Conservation (phyloP, 1,284 basidiomycete genomes). For the Trichosporon ovoides region DNA sequence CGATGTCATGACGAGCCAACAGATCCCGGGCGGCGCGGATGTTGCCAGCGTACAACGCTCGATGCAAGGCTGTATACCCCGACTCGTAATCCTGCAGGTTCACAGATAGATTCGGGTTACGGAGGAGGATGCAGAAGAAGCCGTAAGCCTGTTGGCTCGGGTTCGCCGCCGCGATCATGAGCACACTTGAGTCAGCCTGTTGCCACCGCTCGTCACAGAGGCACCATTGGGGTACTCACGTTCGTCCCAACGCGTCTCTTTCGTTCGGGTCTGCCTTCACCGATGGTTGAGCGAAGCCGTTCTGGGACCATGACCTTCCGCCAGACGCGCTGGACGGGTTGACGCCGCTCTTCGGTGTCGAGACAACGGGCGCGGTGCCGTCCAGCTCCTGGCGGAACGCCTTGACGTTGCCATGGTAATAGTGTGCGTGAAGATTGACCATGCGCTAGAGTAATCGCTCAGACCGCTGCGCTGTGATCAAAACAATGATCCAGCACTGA, state of each 20-base stretch:
- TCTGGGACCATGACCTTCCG: constrained; percentile 62
- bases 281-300: constrained; percentile 49
- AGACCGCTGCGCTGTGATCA: constrained; percentile 9
- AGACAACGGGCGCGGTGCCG: constrained; percentile 43
- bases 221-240: constrained; percentile 54
- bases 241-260: constrained; percentile 39
- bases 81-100: constrained; percentile 79
- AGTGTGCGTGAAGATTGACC: constrained; percentile 68
- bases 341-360: constrained; percentile 35
- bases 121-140: constrained; percentile 74
- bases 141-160: constrained; percentile 62
- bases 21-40: constrained; percentile 70
- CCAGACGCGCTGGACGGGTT: constrained; percentile 43
- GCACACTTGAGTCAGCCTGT: constrained; percentile 56
- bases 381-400: constrained; percentile 77
- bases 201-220: constrained; percentile 53
- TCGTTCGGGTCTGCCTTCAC: constrained; percentile 47
- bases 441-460: constrained; percentile 30
- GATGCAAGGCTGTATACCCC: constrained; percentile 87
- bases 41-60: constrained; percentile 84
- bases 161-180: constrained; percentile 72
- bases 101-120: constrained; percentile 68
- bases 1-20: constrained; percentile 69
- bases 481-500: neutral
- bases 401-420: constrained; percentile 68